Conservation (phyloP, 148 eudicot species). For the Spergularia marina region DNA sequence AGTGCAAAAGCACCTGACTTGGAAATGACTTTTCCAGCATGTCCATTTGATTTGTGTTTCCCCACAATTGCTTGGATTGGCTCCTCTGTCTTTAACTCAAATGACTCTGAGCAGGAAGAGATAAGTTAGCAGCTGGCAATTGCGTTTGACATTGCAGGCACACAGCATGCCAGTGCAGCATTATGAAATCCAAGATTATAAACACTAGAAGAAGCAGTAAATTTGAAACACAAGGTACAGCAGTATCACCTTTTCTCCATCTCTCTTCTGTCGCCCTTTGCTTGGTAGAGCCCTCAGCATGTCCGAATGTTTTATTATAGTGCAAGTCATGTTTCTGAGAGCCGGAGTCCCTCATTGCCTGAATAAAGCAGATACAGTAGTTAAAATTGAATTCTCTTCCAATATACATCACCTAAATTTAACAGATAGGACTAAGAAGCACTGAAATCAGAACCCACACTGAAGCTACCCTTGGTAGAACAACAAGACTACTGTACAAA, state of each 20-base stretch:
- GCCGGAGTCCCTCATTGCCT: conserved; percentile 21
- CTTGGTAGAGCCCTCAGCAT: conserved; percentile 18
- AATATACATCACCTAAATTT: not conserved
- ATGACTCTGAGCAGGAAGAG: conserved; percentile 17
- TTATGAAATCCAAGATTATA: not conserved
- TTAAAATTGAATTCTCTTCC: not conserved
- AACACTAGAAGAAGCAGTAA: not conserved
- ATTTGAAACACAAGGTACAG: conserved; percentile 1
- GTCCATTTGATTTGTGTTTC: conserved; percentile 6
- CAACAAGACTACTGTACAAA: not conserved
- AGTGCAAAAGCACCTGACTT: conserved; percentile 9
- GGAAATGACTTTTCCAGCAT: conserved; percentile 3
- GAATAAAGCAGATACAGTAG: conserved; percentile 4
- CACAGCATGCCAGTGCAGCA: not conserved
- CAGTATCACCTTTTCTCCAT: conserved; percentile 27
- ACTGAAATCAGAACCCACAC: not conserved
- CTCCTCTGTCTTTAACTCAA: conserved; percentile 5
- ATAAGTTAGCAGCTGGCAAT: conserved; percentile 16
- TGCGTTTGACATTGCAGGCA: not conserved
- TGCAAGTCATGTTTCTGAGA: not conserved
- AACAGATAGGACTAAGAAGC: not conserved
- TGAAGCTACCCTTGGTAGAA: conserved; percentile 8
- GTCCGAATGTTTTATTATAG: conserved; percentile 15
- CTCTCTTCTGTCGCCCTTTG: conserved; percentile 22
- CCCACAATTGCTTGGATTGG: conserved; percentile 3